Evolutionary conservation across 2,329 filamentous ascomycete species (phyloP).

Genomic region (Pezicula radicicola): DNA sequence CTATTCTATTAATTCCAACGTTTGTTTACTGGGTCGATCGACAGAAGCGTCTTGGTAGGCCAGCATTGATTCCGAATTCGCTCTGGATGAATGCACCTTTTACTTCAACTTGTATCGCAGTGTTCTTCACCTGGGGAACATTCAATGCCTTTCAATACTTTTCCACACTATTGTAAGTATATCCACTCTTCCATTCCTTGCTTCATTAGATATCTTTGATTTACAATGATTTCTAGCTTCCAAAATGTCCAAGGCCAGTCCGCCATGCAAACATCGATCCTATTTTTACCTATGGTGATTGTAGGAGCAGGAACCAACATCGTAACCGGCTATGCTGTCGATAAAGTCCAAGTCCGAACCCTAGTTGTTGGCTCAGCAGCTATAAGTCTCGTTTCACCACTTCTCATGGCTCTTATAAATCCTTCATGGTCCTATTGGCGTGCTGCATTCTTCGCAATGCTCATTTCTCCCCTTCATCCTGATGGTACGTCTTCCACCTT

Average conservation of each 20-base stretch:
- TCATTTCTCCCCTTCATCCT: constrained; percentile 36
- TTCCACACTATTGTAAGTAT: constrained; percentile 3
- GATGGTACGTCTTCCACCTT: constrained; percentile 22
- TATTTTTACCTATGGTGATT: constrained; percentile 36
- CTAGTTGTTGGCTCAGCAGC: constrained; percentile 34
- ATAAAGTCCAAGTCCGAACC: constrained; percentile 37
- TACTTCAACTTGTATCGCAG: constrained; percentile 26
- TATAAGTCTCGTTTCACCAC: constrained; percentile 31
- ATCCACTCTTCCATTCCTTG: no score
- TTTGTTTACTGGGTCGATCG: constrained; percentile 25
- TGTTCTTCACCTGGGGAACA: constrained; percentile 29
- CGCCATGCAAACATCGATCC: constrained; percentile 25
- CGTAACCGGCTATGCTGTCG: constrained; percentile 40
- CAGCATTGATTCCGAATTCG: constrained; percentile 31
- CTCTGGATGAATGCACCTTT: constrained; percentile 30
- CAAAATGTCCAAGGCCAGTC: constrained; percentile 14
- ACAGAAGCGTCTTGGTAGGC: constrained; percentile 17
- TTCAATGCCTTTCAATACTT: constrained; percentile 7
- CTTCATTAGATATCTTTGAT: not conserved
- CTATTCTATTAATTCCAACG: constrained; percentile 18
- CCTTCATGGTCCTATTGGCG: constrained; percentile 43
- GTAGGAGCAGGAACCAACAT: constrained; percentile 38
- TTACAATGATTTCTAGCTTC: constrained; percentile 1
- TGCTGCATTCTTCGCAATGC: constrained; percentile 38
- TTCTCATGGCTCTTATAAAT: constrained; percentile 43